Conservation (phyloP, 192 early-diverging fungal species). For the Mortierella antarctica region DNA sequence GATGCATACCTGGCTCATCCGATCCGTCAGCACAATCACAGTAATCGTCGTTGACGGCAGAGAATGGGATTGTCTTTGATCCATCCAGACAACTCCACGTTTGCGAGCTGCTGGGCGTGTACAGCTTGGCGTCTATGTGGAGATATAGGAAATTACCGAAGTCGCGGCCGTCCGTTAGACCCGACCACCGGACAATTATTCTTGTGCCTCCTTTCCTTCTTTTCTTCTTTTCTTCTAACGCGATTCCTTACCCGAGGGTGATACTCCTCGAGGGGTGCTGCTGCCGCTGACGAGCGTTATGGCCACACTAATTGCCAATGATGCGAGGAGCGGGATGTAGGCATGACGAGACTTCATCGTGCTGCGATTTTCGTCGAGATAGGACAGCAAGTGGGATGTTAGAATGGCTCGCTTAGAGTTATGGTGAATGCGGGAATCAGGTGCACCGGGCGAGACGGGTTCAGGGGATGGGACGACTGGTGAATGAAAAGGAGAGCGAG, state of each 20-base stretch:
- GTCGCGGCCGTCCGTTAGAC: too few relatives aligned
- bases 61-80: conserved; percentile 71
- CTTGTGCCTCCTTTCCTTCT: neutral
- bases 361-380: neutral
- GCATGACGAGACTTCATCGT: conserved; percentile 23
- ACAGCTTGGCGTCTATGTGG: conserved; percentile 13
- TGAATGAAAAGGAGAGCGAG: neutral
- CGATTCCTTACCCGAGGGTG: conserved; percentile 26
- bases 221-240: too few relatives aligned
- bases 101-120: conserved; percentile 12
- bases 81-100: conserved; percentile 82
- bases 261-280: conserved; percentile 18
- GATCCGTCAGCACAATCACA: conserved; percentile 96
- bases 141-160: neutral
- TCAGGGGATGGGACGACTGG: neutral
- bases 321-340: conserved; percentile 24
- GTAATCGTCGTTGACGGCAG: conserved; percentile 94
- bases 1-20: conserved; percentile 86
- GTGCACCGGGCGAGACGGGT: too few relatives aligned
- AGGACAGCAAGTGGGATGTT: neutral
- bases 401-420: neutral
- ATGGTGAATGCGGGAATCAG: neutral
- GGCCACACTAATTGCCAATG: conserved; percentile 19
- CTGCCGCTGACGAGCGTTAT: conserved; percentile 4
- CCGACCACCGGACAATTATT: too few relatives aligned